phyloP scores from a whole-genome alignment of 805 yeast species.

The Zygosaccharomyces siamensis region DNA sequence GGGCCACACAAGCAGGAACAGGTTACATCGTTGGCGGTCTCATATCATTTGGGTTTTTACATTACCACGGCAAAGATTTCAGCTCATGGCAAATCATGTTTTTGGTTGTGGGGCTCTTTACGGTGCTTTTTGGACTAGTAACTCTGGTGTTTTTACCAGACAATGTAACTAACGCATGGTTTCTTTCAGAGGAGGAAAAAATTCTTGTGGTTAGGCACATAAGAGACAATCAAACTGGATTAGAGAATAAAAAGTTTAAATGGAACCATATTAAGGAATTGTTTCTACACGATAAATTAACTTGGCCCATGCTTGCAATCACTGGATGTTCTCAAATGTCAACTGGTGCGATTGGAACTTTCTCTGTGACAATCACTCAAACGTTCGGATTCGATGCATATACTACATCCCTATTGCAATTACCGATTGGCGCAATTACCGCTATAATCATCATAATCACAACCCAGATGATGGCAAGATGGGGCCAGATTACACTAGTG shows the following conservation, averaged over 20 bases:
- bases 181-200: conserved; percentile 39
- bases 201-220: conserved; percentile 45
- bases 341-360: conserved; percentile 50
- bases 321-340: conserved; percentile 45
- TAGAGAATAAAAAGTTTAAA: conserved; percentile 45
- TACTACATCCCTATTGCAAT: conserved; percentile 46
- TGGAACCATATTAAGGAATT: conserved; percentile 44
- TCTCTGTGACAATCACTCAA: conserved; percentile 48
- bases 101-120: conserved; percentile 50
- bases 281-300: conserved; percentile 41
- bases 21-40: conserved; percentile 45
- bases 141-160: conserved; percentile 47
- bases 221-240: conserved; percentile 47
- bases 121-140: conserved; percentile 45
- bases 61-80: conserved; percentile 40
- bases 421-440: conserved; percentile 53
- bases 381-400: conserved; percentile 46
- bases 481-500: conserved; percentile 37
- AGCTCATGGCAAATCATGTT: conserved; percentile 61
- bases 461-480: conserved; percentile 36
- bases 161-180: conserved; percentile 41
- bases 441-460: conserved; percentile 39
- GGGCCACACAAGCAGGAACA: conserved; percentile 56
- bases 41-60: conserved; percentile 50
- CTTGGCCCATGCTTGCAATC: conserved; percentile 47